These are phyloP conservation scores for Leishmania tropica DNA, from an alignment of 208 protist species.

Conservation along the genomic window DNA sequence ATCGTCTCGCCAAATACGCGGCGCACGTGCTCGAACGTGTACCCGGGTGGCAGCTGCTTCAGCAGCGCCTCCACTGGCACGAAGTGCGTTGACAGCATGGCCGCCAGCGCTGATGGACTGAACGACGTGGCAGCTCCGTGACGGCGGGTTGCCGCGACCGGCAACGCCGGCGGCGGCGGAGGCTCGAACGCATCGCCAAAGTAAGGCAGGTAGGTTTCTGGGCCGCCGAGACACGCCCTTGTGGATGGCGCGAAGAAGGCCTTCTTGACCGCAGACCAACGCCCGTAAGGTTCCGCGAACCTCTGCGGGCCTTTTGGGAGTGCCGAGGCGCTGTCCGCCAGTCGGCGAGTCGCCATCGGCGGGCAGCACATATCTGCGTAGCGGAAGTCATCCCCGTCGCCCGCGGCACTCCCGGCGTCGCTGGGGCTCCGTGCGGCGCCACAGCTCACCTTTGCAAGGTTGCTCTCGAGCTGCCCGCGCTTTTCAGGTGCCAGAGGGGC, in stretches of 20 bases:
- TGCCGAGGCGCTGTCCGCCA: not conserved
- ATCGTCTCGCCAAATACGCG: conserved; percentile 39
- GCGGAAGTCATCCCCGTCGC: not conserved
- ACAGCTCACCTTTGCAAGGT: not conserved
- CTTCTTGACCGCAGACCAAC: conserved; percentile 12
- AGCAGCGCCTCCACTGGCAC: conserved; percentile 54
- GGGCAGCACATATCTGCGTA: not conserved
- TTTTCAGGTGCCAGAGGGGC: not conserved
- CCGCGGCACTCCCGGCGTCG: not conserved
- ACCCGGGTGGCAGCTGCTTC: conserved; percentile 44
- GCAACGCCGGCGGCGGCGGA: conserved; percentile 18
- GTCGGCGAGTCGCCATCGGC: not conserved
- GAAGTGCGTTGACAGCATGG: conserved; percentile 58
- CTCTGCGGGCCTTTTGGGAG: not conserved
- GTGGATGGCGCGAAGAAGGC: not conserved
- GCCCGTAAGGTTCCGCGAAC: conserved; percentile 15
- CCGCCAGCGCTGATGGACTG: conserved; percentile 49
- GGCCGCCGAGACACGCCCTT: not conserved
- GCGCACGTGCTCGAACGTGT: conserved; percentile 51
- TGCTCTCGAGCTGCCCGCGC: not conserved
- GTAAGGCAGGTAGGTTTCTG: conserved; percentile 8
- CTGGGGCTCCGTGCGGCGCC: not conserved
- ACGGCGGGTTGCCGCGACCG: not conserved
- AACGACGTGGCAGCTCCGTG: conserved; percentile 25
- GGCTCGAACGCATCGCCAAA: conserved; percentile 37